Base-by-base conservation (phyloP, 2,329 filamentous ascomycete species). In the Cladosporium sp. region DNA sequence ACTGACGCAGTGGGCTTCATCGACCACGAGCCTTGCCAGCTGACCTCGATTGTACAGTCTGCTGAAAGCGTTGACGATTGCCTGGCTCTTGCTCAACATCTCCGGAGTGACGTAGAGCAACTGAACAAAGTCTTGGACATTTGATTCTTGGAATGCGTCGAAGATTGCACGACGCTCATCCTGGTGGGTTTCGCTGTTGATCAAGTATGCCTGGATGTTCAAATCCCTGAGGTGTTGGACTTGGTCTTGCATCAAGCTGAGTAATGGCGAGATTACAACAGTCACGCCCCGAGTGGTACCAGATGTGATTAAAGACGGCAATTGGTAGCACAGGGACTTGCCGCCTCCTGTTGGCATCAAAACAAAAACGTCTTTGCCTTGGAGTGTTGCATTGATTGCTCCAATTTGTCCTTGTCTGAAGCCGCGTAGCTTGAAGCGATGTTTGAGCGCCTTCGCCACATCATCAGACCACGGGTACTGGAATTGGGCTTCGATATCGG, bases 1-100 rank as follows among this genome's bases (percentile, higher is more conserved):
- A 78, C 95, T 98, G 30, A 99, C 94, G 78, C 95, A 99, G 77
- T 99, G 95, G n/a, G 95, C 95, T 80, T 99, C 96, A 72, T 99
- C 95, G 69, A 99, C 96, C 63, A 99, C 95, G 59, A 99, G 87
- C 30, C 95, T 88, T 18, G 96, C 94, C 62, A 99, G 87, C 72
- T 90, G 91, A 3, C 85, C 82, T 60, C 87, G 87, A 15, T 79
- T 78, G 76, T 97, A 86, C n/a, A 99, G 82, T 2, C 82, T 83
- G 61, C 86, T 80, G 69, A 99, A 83, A 2, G 84, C 86, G 61
- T 83, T 84, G 66, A 88, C 81, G 77, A 98, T 91, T 2, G 81
- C 80, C 51, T 84, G 77, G 75, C 90, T 99, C 76, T 93, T 94
- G 80, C 85, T 92, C 60, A 99, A 84, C 94, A 98, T 98, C 79